Percentiles rank a stretch among this genome's conserved stretches.
Evolutionary conservation across 2,329 filamentous ascomycete genomes (phyloP).

Genomic region (Colletotrichum kahawae): DNA sequence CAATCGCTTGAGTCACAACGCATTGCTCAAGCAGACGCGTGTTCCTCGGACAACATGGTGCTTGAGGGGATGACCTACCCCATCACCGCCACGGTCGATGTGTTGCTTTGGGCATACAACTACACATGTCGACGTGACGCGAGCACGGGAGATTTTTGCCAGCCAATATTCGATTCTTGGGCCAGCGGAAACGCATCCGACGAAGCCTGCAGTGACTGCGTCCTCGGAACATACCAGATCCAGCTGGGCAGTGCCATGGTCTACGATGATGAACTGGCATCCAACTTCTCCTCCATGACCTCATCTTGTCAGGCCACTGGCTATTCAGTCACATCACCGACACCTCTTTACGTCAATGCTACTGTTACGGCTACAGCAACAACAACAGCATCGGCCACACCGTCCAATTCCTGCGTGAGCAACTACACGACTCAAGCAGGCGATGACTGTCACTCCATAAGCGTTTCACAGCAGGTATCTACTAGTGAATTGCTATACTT

Average conservation of each 20-base stretch:
- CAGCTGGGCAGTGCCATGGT: neutral
- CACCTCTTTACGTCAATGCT: neutral
- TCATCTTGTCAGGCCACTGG: neutral
- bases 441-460: neutral
- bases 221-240: neutral
- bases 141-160: neutral
- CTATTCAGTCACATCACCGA: neutral
- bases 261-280: neutral
- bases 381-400: neutral
- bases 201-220: neutral
- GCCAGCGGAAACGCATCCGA: neutral
- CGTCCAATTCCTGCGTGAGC: neutral
- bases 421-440: neutral
- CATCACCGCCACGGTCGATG: neutral
- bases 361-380: neutral
- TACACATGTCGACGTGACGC: neutral
- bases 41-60: neutral
- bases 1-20: neutral
- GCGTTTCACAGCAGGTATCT: neutral
- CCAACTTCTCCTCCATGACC: neutral
- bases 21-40: neutral
- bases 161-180: neutral
- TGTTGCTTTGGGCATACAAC: neutral
- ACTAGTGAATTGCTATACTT: neutral
- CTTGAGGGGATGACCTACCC: neutral